Evolutionary conservation across 2,329 filamentous ascomycete genomes (phyloP), one percentile per base, ranked within the genome.

Genomic region (Penicillium sp.): DNA sequence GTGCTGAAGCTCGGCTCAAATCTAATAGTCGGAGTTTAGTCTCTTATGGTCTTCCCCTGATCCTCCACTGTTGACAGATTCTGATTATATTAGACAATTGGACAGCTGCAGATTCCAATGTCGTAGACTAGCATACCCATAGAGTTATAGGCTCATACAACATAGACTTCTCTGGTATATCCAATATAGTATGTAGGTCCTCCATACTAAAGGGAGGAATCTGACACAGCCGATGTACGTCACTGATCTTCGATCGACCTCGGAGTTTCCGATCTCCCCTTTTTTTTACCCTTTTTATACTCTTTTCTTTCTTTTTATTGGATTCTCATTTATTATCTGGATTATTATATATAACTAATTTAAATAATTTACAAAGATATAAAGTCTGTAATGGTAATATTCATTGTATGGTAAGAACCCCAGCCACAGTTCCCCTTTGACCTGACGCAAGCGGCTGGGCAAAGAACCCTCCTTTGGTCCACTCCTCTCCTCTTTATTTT

Each of bases 381-480:
- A n/a, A 43, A 9, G 31, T 35, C 45, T 56, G 26, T 32, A 24
- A 53, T 50, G 48, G 54, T 38, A 53, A 42, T 37, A 35, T 46
- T 16, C 16, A 22, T 13, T 26, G 31, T 24, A 53, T 39, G 26
- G 50, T 60, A 55, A 53, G 18, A 29, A 51, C 34, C 37, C 61
- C 58, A 66, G 61, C 66, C 61, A 62, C 65, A 50, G 39, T 44
- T 58, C 53, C 52, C 43, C 56, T 67, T 65, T 65, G 64, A 68
- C 65, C 66, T 64, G 64, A 68, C 65, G 63, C 66, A 68, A 67
- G 61, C 66, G 66, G 63, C 66, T 64, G 62, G 54, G 51, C 20
- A 39, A 6, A 26, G 7, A 26, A 52, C 29, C 38, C 38, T 34
- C 51, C 55, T 58, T 59, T 37, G 50, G 38, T 45, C 55, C 57